These are phyloP conservation scores for Colletotrichum ledebouriae DNA, from an alignment of 2,329 filamentous ascomycete genomes.

Conservation along the genomic window DNA sequence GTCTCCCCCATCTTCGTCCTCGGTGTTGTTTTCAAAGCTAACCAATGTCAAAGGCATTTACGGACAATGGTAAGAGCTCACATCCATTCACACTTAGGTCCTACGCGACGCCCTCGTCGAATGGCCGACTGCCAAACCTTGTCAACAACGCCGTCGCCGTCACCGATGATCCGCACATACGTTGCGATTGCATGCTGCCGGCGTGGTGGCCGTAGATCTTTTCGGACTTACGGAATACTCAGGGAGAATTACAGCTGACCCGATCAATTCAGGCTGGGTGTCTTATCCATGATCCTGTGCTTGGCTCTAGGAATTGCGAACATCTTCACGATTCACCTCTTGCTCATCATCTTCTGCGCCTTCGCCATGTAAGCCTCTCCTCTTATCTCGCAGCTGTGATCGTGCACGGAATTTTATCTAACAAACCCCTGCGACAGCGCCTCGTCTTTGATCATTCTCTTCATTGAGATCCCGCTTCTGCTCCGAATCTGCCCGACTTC, in stretches of 20 bases:
- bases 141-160: not conserved
- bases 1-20: conserved; percentile 50
- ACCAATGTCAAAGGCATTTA: conserved; percentile 72
- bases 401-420: not conserved
- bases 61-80: conserved; percentile 76
- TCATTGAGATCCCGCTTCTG: conserved; percentile 92
- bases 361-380: conserved; percentile 64
- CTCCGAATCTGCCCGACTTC: conserved; percentile 98
- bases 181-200: not conserved
- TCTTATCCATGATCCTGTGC: conserved; percentile 78
- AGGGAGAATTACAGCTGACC: conserved; percentile 42
- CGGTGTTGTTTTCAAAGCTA: conserved; percentile 47
- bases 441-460: conserved; percentile 81
- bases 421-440: conserved; percentile 62
- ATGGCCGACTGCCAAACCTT: too few relatives aligned
- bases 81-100: conserved; percentile 4
- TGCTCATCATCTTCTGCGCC: conserved; percentile 66
- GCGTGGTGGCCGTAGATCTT: not conserved
- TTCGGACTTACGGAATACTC: not conserved
- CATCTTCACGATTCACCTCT: conserved; percentile 68
- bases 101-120: conserved; percentile 1
- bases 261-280: conserved; percentile 69
- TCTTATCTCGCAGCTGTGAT: not conserved
- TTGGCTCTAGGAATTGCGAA: conserved; percentile 78
- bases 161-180: not conserved